A percentile compares a stretch with the other conserved stretches of the same genome.
phyloP scores from a whole-genome alignment of 2,329 filamentous ascomycete genomes.

The Zasmidium citrigriseum region DNA sequence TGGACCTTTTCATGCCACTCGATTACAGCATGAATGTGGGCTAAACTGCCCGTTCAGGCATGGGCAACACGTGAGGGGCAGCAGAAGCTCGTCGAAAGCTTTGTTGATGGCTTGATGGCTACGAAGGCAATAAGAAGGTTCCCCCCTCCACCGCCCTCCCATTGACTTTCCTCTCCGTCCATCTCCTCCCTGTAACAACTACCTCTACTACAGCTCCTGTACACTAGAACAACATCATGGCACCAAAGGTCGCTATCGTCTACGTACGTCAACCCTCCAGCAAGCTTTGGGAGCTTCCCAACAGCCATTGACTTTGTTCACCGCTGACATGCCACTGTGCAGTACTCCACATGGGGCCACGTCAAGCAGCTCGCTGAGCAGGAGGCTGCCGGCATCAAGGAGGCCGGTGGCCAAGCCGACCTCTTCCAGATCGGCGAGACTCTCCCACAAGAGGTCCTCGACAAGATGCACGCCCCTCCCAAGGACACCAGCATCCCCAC shows the following conservation, averaged over 20 bases:
- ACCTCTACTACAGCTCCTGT: not conserved
- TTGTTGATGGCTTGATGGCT: not conserved
- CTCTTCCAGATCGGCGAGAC: constrained; percentile 90
- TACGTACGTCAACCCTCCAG: constrained; percentile 61
- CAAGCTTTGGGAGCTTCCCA: not conserved
- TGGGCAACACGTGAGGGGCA: not conserved
- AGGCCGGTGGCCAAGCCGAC: constrained; percentile 78
- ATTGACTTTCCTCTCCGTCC: not conserved
- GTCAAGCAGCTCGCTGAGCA: constrained; percentile 81
- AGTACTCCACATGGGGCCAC: constrained; percentile 57
- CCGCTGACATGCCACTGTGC: not conserved
- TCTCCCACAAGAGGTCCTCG: constrained; percentile 76
- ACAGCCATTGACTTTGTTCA: not conserved
- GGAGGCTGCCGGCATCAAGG: constrained; percentile 86
- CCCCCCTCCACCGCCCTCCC: not conserved
- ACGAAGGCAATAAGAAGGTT: not conserved
- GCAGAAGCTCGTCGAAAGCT: constrained; percentile 4
- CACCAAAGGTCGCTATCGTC: constrained; percentile 88
- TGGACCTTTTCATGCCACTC: not conserved
- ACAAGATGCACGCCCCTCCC: constrained; percentile 85
- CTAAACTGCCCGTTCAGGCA: constrained; percentile 1
- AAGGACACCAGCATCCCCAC: constrained; percentile 68
- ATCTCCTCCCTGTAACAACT: too few species aligned
- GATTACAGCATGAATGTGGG: not conserved
- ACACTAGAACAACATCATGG: constrained; percentile 71